Conservation (phyloP, 768 basidiomycete species). For the Nidularia pulvinata region DNA sequence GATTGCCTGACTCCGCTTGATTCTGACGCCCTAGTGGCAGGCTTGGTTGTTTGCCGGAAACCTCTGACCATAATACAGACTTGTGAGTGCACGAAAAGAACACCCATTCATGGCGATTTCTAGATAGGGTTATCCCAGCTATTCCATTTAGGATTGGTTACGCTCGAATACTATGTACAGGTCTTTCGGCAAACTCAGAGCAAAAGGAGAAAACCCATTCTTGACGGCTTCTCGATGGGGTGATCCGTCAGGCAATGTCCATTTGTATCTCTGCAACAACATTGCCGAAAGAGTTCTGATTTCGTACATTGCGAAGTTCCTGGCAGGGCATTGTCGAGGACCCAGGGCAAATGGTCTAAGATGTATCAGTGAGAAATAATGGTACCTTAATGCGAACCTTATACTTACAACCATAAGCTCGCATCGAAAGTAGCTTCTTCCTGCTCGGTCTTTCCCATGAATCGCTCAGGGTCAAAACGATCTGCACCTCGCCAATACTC, state of each 20-base stretch:
- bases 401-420: not conserved
- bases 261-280: slow-evolving; percentile 2
- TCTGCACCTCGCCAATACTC: slow-evolving; percentile 1
- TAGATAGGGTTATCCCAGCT: too few species aligned
- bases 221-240: slow-evolving; percentile 1
- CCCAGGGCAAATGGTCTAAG: slow-evolving; percentile 2
- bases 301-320: slow-evolving; percentile 9
- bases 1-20: too few species aligned
- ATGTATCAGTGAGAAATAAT: not conserved
- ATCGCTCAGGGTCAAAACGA: slow-evolving; percentile 2
- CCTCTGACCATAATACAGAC: too few species aligned
- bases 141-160: too few species aligned
- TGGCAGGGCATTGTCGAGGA: slow-evolving; percentile 8
- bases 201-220: slow-evolving; percentile 4
- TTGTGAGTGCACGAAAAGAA: too few species aligned
- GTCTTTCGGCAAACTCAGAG: slow-evolving; percentile 5
- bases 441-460: not conserved
- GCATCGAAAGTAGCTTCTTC: not conserved
- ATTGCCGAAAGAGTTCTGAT: slow-evolving; percentile 2
- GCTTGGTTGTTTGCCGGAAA: too few species aligned
- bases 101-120: too few species aligned
- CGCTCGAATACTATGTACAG: too few species aligned
- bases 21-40: too few species aligned
- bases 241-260: slow-evolving; percentile 1
- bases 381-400: not conserved